Percentiles rank a stretch among this genome's conserved stretches.
These are phyloP conservation scores for Paraurostyla sp. DNA, from an alignment of 73 alveolate genomes.

Conservation along the genomic window DNA sequence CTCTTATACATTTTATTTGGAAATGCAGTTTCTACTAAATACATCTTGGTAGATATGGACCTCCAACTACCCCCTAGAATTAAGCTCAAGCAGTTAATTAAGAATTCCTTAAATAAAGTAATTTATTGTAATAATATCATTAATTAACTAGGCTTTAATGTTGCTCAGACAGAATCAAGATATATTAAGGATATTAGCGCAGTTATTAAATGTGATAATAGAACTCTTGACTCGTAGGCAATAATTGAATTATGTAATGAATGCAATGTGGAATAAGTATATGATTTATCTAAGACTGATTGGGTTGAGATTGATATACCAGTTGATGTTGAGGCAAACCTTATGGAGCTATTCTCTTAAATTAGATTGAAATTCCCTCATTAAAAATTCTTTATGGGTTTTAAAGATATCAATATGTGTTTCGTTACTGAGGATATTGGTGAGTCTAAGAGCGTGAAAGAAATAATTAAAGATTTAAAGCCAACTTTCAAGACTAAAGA, in stretches of 20 bases:
- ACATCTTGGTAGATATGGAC: no score
- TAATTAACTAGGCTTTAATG: no score
- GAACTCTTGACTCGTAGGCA: not conserved
- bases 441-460: not conserved
- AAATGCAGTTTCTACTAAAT: no score
- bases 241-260: not conserved
- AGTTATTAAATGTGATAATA: not conserved
- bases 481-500: not conserved
- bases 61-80: no score
- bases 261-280: not conserved
- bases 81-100: no score
- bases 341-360: conserved; percentile 5
- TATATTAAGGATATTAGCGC: not conserved
- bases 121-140: no score
- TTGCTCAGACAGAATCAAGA: no score
- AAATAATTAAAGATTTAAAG: not conserved
- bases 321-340: not conserved
- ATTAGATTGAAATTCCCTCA: not conserved
- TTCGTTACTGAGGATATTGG: not conserved
- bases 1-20: no score
- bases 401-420: not conserved
- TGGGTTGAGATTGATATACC: conserved; percentile 33
- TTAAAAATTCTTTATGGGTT: conserved; percentile 2
- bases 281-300: conserved; percentile 34
- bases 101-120: no score